phyloP scores from a whole-genome alignment of 495 filamentous ascomycete species.

The Podospora pseudocomata region DNA sequence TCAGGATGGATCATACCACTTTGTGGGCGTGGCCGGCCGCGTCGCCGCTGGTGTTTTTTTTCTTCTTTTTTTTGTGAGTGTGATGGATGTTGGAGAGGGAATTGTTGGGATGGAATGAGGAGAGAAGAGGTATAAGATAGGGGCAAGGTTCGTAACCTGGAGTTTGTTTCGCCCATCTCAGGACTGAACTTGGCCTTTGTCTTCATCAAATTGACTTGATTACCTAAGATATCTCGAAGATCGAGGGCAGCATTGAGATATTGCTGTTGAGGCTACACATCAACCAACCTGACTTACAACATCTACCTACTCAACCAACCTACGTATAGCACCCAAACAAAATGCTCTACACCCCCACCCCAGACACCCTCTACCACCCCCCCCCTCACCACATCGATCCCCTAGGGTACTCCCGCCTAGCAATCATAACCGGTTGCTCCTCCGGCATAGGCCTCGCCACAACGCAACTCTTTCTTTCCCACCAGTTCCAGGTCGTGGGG shows the following conservation, averaged over 20 bases:
- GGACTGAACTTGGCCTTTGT: not conserved
- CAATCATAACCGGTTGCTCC: slow-evolving; percentile 42
- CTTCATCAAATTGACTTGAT: not conserved
- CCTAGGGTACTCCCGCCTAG: slow-evolving; percentile 30
- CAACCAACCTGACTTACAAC: not conserved
- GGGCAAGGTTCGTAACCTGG: not conserved
- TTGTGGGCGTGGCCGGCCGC: not conserved
- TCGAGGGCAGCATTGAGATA: not conserved
- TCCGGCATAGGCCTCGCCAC: slow-evolving; percentile 44
- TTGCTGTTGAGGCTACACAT: not conserved
- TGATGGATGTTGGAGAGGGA: not conserved
- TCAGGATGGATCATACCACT: not conserved
- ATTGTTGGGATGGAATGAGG: not conserved
- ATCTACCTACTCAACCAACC: not conserved
- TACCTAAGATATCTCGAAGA: not conserved
- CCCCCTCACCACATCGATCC: slow-evolving; percentile 21
- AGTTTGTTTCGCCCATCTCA: not conserved
- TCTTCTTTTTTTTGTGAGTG: not conserved
- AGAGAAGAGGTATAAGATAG: not conserved
- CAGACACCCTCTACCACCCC: slow-evolving; percentile 25
- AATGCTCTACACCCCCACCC: slow-evolving; percentile 28
- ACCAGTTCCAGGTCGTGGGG: slow-evolving; percentile 40
- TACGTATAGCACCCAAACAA: not conserved
- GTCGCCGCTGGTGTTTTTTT: too few relatives aligned
- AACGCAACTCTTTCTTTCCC: slow-evolving; percentile 35